phyloP scores from a whole-genome alignment of 345 rosid genomes.

The Eucalyptus virginea region DNA sequence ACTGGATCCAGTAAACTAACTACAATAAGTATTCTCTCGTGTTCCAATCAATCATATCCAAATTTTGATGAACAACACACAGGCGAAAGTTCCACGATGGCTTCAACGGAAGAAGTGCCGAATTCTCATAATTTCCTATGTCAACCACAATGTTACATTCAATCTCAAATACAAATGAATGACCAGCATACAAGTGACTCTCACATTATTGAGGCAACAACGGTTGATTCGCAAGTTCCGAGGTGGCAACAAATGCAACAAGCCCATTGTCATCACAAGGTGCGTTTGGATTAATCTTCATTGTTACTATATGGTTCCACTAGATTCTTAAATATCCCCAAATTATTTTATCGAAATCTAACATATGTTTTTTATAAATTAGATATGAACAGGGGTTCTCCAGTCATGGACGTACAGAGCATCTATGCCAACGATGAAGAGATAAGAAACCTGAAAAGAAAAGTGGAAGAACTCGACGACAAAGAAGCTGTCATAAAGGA shows the following conservation, averaged over 20 bases:
- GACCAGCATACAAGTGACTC: rapidly evolving
- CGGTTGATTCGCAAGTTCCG: rapidly evolving
- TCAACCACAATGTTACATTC: too few relatives aligned
- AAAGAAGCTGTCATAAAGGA: too few relatives aligned
- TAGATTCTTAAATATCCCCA: not conserved
- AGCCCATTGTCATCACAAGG: not conserved
- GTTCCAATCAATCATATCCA: not conserved
- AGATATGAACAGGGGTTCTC: not conserved
- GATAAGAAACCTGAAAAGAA: too few relatives aligned
- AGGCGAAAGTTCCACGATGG: not conserved
- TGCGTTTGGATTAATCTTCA: rapidly evolving
- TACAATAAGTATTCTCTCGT: not conserved
- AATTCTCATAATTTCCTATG: rapidly evolving
- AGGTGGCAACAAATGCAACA: rapidly evolving
- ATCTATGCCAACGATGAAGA: too few relatives aligned
- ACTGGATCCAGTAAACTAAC: not conserved
- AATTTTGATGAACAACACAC: not conserved
- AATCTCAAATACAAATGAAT: too few relatives aligned
- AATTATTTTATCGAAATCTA: not conserved
- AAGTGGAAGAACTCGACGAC: too few relatives aligned
- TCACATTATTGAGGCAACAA: rapidly evolving
- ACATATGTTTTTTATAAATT: too few relatives aligned
- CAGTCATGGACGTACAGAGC: rapidly evolving
- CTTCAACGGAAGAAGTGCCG: rapidly evolving
- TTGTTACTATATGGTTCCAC: too few relatives aligned